phyloP scores from a whole-genome alignment of 306 rosid genomes.

The Pyrus communis region DNA sequence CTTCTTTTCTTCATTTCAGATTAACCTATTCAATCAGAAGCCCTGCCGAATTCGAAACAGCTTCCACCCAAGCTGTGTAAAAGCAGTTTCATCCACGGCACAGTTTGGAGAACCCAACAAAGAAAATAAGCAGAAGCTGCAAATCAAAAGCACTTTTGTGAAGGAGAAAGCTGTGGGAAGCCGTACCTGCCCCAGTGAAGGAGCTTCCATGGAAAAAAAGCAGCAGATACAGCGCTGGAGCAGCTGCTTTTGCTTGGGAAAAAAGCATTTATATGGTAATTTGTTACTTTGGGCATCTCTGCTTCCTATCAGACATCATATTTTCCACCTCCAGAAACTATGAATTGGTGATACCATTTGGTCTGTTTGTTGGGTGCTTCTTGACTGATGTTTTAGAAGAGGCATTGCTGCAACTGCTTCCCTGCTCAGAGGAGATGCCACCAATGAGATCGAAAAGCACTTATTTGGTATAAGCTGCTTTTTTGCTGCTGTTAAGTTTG shows the following conservation, averaged over 20 bases:
- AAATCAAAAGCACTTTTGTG: constrained; percentile 5
- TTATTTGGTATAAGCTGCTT: constrained; percentile 26
- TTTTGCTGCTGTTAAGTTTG: constrained; percentile 22
- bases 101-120: constrained; percentile 14
- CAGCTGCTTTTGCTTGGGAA: constrained; percentile 19
- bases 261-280: constrained; percentile 26
- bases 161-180: constrained; percentile 34
- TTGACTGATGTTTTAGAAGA: constrained; percentile 29
- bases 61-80: not conserved
- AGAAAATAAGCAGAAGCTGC: not conserved
- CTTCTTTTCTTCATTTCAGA: constrained; percentile 14
- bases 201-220: constrained; percentile 35
- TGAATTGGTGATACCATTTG: constrained; percentile 37
- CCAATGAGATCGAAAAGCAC: constrained; percentile 8
- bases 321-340: constrained; percentile 28
- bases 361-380: constrained; percentile 39
- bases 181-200: constrained; percentile 30
- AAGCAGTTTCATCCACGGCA: constrained; percentile 20
- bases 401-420: constrained; percentile 21
- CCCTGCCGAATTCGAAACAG: constrained; percentile 7
- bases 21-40: constrained; percentile 7
- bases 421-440: constrained; percentile 19
- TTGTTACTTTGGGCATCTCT: constrained; percentile 5
- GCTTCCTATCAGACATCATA: constrained; percentile 28
- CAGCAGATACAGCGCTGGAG: constrained; percentile 20